Conservation (phyloP, 306 rosid genomes). For the Trifolium dubium region DNA sequence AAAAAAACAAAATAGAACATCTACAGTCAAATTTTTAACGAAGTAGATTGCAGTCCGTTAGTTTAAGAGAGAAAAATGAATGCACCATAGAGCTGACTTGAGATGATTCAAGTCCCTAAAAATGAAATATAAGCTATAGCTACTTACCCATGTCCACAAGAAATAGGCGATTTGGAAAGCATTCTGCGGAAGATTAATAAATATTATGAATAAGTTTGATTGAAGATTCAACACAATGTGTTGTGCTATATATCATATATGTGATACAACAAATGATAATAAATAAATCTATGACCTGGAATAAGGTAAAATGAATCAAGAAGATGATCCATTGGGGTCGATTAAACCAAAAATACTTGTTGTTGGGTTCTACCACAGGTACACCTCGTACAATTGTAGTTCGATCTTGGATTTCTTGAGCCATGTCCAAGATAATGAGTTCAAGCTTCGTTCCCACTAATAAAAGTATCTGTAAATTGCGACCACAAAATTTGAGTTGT, state of each 20-base stretch:
- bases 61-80: background rate
- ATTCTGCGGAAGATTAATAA: constrained; percentile 47
- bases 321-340: constrained; percentile 63
- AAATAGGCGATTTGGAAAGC: constrained; percentile 72
- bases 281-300: constrained; percentile 39
- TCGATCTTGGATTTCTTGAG: constrained; percentile 72
- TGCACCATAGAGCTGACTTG: background rate
- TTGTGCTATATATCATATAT: background rate
- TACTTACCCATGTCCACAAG: constrained; percentile 59
- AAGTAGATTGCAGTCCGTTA: background rate
- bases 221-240: background rate
- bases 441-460: constrained; percentile 69
- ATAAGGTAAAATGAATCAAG: constrained; percentile 65
- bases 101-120: background rate
- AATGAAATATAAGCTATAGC: background rate
- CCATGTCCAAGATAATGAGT: constrained; percentile 71
- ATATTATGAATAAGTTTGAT: background rate
- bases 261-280: background rate
- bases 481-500: background rate
- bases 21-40: background rate
- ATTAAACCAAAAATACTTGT: constrained; percentile 72
- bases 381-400: constrained; percentile 63
- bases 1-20: background rate
- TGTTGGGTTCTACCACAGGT: constrained; percentile 64
- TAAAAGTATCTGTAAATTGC: constrained; percentile 53